These are phyloP conservation scores for Eimeria acervulina DNA, from an alignment of 169 alveolate genomes.

Conservation along the genomic window DNA sequence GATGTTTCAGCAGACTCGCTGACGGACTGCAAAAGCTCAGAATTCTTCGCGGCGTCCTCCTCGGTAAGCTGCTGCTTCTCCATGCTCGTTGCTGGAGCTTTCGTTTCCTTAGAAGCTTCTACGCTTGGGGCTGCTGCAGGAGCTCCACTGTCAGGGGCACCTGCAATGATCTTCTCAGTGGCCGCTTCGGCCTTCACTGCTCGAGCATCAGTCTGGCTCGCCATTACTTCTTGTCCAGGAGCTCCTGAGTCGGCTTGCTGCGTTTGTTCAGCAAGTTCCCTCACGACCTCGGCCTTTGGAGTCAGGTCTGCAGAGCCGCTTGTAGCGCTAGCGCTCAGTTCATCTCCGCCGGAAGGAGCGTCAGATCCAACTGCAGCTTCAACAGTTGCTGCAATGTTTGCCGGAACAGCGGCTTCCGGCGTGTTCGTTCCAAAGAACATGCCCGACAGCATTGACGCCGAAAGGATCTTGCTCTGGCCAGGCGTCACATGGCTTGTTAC, in stretches of 20 bases:
- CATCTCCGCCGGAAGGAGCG: slow-evolving; percentile 56
- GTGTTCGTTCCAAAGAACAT: slow-evolving; percentile 54
- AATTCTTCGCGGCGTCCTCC: slow-evolving; percentile 45
- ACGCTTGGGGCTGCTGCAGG: neutral
- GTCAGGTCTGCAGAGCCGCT: slow-evolving; percentile 53
- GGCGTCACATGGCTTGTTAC: neutral
- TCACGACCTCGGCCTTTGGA: slow-evolving; percentile 21
- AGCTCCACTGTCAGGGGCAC: neutral
- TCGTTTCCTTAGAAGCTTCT: neutral
- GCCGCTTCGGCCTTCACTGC: slow-evolving; percentile 35
- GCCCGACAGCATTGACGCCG: slow-evolving; percentile 60
- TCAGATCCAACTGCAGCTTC: slow-evolving; percentile 38
- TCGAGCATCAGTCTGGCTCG: slow-evolving; percentile 47
- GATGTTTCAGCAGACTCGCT: slow-evolving; percentile 70
- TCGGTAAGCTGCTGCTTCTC: slow-evolving; percentile 53
- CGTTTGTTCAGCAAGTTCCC: slow-evolving; percentile 41
- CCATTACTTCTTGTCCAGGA: slow-evolving; percentile 10
- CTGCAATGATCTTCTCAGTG: slow-evolving; percentile 45
- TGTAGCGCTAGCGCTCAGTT: slow-evolving; percentile 4
- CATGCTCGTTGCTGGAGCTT: neutral
- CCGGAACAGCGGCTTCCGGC: slow-evolving; percentile 9
- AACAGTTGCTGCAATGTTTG: slow-evolving; percentile 33
- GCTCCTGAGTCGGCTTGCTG: slow-evolving; percentile 45
- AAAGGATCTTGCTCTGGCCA: slow-evolving; percentile 54
- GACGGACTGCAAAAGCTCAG: slow-evolving; percentile 68